Percentiles rank a stretch among this genome's conserved stretches.
phyloP scores from a whole-genome alignment of 2,329 filamentous ascomycete genomes.

The Fusarium dlaminii region DNA sequence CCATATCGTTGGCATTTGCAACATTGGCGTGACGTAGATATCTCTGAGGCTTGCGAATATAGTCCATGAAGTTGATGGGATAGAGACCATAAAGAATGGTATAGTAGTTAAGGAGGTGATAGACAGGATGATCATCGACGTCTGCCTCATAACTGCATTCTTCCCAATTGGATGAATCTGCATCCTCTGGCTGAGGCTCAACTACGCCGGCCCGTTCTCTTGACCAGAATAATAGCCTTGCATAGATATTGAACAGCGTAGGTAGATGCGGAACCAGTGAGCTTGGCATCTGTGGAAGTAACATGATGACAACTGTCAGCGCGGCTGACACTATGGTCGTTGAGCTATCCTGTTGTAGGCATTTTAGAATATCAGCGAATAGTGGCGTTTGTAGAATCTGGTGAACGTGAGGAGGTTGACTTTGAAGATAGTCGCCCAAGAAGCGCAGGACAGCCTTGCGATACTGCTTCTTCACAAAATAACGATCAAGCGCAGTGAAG shows the following conservation, averaged over 20 bases:
- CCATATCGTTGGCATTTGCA: conserved; percentile 75
- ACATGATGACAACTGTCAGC: conserved; percentile 80
- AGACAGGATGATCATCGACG: conserved; percentile 68
- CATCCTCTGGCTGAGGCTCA: conserved; percentile 52
- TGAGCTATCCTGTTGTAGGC: conserved; percentile 80
- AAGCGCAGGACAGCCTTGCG: conserved; percentile 73
- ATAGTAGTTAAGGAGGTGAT: conserved; percentile 78
- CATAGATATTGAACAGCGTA: conserved; percentile 83
- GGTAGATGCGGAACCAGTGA: conserved; percentile 75
- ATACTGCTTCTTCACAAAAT: conserved; percentile 70
- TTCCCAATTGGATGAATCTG: conserved; percentile 66
- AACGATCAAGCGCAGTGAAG: conserved; percentile 70
- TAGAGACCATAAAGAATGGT: conserved; percentile 86
- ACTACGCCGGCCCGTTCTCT: conserved; percentile 56
- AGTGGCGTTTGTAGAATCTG: conserved; percentile 76
- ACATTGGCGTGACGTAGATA: conserved; percentile 80
- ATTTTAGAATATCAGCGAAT: conserved; percentile 76
- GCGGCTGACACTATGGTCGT: conserved; percentile 80
- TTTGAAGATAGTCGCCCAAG: conserved; percentile 76
- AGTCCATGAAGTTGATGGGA: conserved; percentile 86
- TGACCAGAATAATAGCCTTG: conserved; percentile 82
- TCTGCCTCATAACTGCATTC: conserved; percentile 69
- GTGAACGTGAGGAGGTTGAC: conserved; percentile 82
- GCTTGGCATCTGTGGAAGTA: conserved; percentile 81
- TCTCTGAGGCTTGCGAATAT: conserved; percentile 82